Evolutionary conservation across 1,284 basidiomycete genomes (phyloP), one percentile per base, ranked within the genome.

Genomic region (Fomitopsis pinicola): DNA sequence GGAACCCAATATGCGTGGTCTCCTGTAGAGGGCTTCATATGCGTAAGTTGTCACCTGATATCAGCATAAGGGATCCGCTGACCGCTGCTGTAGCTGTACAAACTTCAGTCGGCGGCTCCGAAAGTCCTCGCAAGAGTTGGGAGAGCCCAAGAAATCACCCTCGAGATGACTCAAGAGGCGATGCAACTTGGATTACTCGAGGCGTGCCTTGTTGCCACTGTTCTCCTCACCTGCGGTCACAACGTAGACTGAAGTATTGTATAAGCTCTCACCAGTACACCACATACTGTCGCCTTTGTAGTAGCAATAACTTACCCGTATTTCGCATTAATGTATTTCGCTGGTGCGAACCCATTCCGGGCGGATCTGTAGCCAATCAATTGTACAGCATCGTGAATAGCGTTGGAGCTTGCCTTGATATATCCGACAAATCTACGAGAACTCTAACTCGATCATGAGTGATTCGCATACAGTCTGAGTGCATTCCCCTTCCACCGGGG

Each of bases 1-100:
- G 77, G 78, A 0, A 68, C 75, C 1, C 67, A 70, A n/a, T 80
- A 81, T 60, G 67, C 71, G 0, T 82, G 81, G 80, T 71, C 72
- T 5, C 80, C 80, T 3, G 66, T 74, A 30, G 76, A 77, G 26
- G 70, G 71, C 5, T 78, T 74, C 59, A 69, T 82, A 46, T 77
- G 77, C 59, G 76, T 81, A 69, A 7, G 82, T 76, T 15, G 38
- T 26, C 48, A 19, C 6, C 17, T 36, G 15, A 8, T 17, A 33
- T 57, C 28, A 8, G n/a, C 50, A 42, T 7, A 26, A 45, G 12
- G 17, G 26, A 9, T 50, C 55, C 9, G 38, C 46, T 50, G 26
- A 30, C 55, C 62, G 14, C 45, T 19, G 4, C 2, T 30, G 15
- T 22, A 76, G 75, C 63, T 76, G 45, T 75, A 72, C 65, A 68